Evolutionary conservation across 1,284 basidiomycete species (phyloP), one percentile per base, ranked within the genome.

Genomic region (Termitomyces sp.): DNA sequence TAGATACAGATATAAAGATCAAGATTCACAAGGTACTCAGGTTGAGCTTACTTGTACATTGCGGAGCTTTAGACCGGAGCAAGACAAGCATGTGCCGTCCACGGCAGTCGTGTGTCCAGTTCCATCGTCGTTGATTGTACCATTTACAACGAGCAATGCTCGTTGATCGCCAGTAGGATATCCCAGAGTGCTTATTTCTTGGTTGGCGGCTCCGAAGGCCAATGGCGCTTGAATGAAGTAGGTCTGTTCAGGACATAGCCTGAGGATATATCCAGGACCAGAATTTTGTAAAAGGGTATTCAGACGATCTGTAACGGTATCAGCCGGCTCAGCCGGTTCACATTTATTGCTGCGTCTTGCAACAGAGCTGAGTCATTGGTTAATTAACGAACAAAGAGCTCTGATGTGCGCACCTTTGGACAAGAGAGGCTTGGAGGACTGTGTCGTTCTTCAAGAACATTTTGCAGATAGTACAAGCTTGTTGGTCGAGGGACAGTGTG

Each of bases 121-220:
- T 6, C 80, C 81, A 61, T 84, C 75, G 5, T 62, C 58, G 1
- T 82, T 72, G 28, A 51, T 31, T 17, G 67, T 69, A 9, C 90
- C 90, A 60, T 69, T 70, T 5, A 92, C 70, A 28, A 68, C 60
- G n/a, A 75, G 65, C 21, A 64, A 64, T 15, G 69, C 69, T 44
- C 75, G 66, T 28, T 68, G 62, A 50, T 71, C 65, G 26, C 65
- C 73, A 12, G 76, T 81, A 0, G 90, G 90, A 60, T 90, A 88
- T 12, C 87, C 88, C 4, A 76, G 65, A 0, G 90, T 92, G 60
- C 82, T 88, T 45, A 92, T 91, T 69, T 92, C 90, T 70, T 92
- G 84, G 61, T 83, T 72, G 0, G 80, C 74, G 6, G 81, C 78
- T 1, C 82, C 74, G 63, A 90, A 91, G 17, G 76, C 69, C 53